These are phyloP conservation scores for Rhodotorula toruloides DNA, from an alignment of 768 basidiomycete species.

Conservation along the genomic window DNA sequence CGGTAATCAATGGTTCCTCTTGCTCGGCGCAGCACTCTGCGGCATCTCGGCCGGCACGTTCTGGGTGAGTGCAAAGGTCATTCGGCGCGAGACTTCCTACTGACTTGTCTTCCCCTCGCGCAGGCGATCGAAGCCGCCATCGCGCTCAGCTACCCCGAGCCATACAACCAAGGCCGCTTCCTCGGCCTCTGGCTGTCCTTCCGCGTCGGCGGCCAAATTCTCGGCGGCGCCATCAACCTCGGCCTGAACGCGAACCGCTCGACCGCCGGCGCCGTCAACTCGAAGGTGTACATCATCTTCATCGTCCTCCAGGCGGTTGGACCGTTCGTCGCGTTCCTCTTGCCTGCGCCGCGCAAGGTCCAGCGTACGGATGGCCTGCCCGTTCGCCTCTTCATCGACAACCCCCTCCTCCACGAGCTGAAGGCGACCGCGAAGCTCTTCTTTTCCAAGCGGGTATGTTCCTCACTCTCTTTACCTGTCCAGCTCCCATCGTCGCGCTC, in stretches of 20 bases:
- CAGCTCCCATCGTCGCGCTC: too few species aligned
- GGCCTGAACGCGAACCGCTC: constrained; percentile 20
- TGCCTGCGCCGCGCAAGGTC: constrained; percentile 20
- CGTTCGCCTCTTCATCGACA: constrained; percentile 21
- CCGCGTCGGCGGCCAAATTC: constrained; percentile 23
- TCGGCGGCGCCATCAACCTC: constrained; percentile 38
- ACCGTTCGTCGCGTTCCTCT: constrained; percentile 24
- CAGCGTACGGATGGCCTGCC: constrained; percentile 24
- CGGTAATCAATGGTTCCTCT: constrained; percentile 31
- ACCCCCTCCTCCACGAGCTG: constrained; percentile 8
- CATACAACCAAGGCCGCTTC: constrained; percentile 26
- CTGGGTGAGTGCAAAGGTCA: constrained; percentile 3
- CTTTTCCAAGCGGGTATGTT: constrained; percentile 15
- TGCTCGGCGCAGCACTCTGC: constrained; percentile 34
- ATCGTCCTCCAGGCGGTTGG: constrained; percentile 17
- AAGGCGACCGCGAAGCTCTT: constrained; percentile 22
- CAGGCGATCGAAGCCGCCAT: constrained; percentile 29
- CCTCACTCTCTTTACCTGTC: too few species aligned
- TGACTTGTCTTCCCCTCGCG: background rate
- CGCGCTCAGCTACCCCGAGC: constrained; percentile 37
- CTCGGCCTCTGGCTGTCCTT: constrained; percentile 33
- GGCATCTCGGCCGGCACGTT: constrained; percentile 35
- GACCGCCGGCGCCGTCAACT: constrained; percentile 11
- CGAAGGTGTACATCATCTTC: constrained; percentile 24
- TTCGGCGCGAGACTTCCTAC: background rate